These are phyloP conservation scores for Lunularia cruciata DNA, from an alignment of 225 moss, liverwort and hornwort species.

Conservation along the genomic window DNA sequence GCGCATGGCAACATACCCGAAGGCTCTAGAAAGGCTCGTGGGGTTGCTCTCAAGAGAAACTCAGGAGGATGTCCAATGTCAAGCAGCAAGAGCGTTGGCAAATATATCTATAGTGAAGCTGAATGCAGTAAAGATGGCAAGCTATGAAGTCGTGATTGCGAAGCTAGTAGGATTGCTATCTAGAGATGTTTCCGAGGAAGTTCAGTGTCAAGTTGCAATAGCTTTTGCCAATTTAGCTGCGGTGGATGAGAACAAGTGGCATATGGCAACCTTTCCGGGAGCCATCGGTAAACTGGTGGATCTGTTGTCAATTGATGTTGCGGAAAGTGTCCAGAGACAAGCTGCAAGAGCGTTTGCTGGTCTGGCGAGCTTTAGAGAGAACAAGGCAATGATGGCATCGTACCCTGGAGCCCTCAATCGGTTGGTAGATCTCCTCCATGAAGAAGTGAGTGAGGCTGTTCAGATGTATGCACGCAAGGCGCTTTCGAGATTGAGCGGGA, in stretches of 20 bases:
- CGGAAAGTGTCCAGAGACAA: constrained; percentile 16
- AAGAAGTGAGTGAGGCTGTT: constrained; percentile 7
- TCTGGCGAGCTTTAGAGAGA: constrained; percentile 14
- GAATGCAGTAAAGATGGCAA: constrained; percentile 16
- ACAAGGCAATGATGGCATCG: constrained; percentile 3
- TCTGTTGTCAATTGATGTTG: constrained; percentile 2
- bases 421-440: constrained; percentile 6
- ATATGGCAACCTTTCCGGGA: constrained; percentile 4
- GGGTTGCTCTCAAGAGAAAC: constrained; percentile 1
- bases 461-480: constrained; percentile 4
- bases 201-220: constrained; percentile 4
- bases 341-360: constrained; percentile 7
- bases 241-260: constrained; percentile 19
- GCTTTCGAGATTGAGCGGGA: constrained; percentile 14
- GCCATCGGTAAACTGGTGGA: constrained; percentile 4
- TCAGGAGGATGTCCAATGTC: constrained; percentile 10
- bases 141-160: neutral
- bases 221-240: constrained; percentile 8
- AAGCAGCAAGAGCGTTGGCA: constrained; percentile 16
- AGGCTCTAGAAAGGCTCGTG: constrained; percentile 7
- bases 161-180: neutral
- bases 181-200: neutral
- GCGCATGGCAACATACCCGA: constrained; percentile 9
- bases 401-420: constrained; percentile 8
- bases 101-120: constrained; percentile 16